Conservation (phyloP, 306 rosid genomes). For the Sophora flavescens region DNA sequence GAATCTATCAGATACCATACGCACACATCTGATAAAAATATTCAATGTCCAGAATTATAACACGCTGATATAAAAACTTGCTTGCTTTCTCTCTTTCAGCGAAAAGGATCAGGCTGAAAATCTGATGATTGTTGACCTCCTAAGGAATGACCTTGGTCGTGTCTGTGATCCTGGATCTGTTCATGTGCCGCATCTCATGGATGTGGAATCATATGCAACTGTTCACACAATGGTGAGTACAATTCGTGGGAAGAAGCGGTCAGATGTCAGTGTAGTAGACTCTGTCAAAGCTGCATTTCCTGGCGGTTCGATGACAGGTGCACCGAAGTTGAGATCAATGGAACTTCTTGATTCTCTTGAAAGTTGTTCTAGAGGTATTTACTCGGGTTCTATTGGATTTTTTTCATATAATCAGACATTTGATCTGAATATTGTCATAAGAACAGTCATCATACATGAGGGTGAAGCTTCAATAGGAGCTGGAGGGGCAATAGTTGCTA, state of each 20-base stretch:
- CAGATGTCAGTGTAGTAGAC: constrained; percentile 67
- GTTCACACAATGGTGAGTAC: constrained; percentile 99
- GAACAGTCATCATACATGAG: constrained; percentile 81
- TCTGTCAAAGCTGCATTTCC: constrained; percentile 96
- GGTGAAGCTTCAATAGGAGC: constrained; percentile 98
- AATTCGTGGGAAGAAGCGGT: constrained; percentile 78
- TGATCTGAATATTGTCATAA: constrained; percentile 93
- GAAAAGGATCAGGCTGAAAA: constrained; percentile 98
- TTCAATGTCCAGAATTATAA: constrained; percentile 14
- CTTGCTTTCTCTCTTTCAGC: constrained; percentile 51
- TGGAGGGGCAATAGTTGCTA: constrained; percentile 96
- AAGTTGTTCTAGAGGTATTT: constrained; percentile 84
- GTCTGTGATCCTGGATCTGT: constrained; percentile 96
- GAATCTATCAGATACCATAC: constrained; percentile 9
- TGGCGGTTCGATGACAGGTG: constrained; percentile 98
- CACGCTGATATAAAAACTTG: constrained; percentile 29
- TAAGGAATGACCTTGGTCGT: constrained; percentile 97
- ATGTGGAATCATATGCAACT: constrained; percentile 88
- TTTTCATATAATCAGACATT: constrained; percentile 91
- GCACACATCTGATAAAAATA: background rate
- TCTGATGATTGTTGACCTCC: constrained; percentile 97
- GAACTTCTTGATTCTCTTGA: constrained; percentile 89
- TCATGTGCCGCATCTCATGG: constrained; percentile 92
- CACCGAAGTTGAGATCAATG: constrained; percentile 97
- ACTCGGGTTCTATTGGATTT: constrained; percentile 95